Percentiles rank a stretch among this genome's conserved stretches.
Evolutionary conservation across 371 early-diverging fungal species (phyloP).

Genomic region (Syncephalastrum monosporum): DNA sequence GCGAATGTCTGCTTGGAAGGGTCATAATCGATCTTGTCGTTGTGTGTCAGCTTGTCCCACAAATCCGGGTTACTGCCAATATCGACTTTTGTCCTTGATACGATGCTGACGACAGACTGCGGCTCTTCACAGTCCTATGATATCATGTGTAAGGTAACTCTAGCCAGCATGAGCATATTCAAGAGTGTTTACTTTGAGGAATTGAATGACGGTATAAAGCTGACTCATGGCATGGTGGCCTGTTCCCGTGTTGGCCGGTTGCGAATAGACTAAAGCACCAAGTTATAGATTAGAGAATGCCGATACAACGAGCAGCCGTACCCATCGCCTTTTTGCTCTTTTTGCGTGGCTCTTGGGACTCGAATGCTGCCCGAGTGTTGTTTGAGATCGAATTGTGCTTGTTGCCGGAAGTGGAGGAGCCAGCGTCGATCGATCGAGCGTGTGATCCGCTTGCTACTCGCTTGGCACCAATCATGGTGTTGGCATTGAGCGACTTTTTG

Average conservation of each 20-base stretch:
- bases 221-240: slow-evolving; percentile 65
- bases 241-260: slow-evolving; percentile 59
- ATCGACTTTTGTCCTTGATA: slow-evolving; percentile 57
- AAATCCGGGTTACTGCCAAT: slow-evolving; percentile 55
- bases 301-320: slow-evolving; percentile 3
- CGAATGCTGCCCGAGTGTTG: slow-evolving; percentile 42
- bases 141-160: background rate
- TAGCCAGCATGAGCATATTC: too few species aligned
- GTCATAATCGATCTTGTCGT: slow-evolving; percentile 69
- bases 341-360: slow-evolving; percentile 25
- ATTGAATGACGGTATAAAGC: slow-evolving; percentile 58
- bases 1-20: slow-evolving; percentile 57
- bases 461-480: slow-evolving; percentile 38
- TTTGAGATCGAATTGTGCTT: slow-evolving; percentile 30
- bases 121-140: slow-evolving; percentile 59
- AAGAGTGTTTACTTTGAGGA: slow-evolving; percentile 42
- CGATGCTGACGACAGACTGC: slow-evolving; percentile 65
- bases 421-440: slow-evolving; percentile 1
- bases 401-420: slow-evolving; percentile 2
- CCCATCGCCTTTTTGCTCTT: slow-evolving; percentile 39
- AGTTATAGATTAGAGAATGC: background rate
- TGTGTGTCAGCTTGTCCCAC: slow-evolving; percentile 58
- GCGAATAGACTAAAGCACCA: slow-evolving; percentile 45
- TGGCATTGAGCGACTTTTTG: slow-evolving; percentile 41
- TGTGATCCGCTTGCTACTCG: slow-evolving; percentile 28